Evolutionary conservation across 75 land plant species (phyloP).

Genomic region (Gnetum montanum): DNA sequence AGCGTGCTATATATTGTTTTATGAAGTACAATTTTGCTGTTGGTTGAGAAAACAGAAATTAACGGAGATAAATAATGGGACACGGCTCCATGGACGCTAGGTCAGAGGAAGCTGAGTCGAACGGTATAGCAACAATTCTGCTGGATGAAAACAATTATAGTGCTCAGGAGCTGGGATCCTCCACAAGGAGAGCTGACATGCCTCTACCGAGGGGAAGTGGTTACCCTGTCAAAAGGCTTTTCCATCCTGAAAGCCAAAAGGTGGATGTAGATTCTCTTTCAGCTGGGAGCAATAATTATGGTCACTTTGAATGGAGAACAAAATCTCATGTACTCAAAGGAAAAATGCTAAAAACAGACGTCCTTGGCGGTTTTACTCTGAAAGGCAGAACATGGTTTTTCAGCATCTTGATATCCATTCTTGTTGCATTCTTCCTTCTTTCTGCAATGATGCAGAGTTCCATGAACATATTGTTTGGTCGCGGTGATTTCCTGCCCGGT

Average conservation of each 20-base stretch:
- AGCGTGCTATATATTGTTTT: too few relatives aligned
- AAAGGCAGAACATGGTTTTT: slow-evolving; percentile 5
- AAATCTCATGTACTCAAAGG: slow-evolving; percentile 5
- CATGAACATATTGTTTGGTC: slow-evolving; percentile 4
- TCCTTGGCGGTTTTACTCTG: not conserved
- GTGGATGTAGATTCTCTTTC: too few relatives aligned
- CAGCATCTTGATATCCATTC: slow-evolving; percentile 5
- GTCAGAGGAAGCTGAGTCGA: not conserved
- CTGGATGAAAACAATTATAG: not conserved
- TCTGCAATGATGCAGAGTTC: slow-evolving; percentile 6
- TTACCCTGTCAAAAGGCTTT: slow-evolving; percentile 4
- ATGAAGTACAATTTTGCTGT: too few relatives aligned
- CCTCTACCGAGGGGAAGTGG: slow-evolving; percentile 4
- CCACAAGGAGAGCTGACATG: not conserved
- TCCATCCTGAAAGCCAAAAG: slow-evolving; percentile 2
- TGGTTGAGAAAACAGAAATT: too few relatives aligned
- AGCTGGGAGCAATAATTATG: not conserved
- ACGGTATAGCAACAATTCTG: not conserved
- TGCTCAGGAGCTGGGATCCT: slow-evolving; percentile 8
- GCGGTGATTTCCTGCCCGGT: slow-evolving; percentile 4
- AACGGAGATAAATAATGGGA: slow-evolving; percentile 7
- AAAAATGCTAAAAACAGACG: not conserved
- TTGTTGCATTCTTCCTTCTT: not conserved
- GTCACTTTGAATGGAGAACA: slow-evolving; percentile 3
- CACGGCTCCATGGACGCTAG: not conserved